These are phyloP conservation scores for Lippia alba DNA, from an alignment of 305 asterid genomes.

Conservation along the genomic window DNA sequence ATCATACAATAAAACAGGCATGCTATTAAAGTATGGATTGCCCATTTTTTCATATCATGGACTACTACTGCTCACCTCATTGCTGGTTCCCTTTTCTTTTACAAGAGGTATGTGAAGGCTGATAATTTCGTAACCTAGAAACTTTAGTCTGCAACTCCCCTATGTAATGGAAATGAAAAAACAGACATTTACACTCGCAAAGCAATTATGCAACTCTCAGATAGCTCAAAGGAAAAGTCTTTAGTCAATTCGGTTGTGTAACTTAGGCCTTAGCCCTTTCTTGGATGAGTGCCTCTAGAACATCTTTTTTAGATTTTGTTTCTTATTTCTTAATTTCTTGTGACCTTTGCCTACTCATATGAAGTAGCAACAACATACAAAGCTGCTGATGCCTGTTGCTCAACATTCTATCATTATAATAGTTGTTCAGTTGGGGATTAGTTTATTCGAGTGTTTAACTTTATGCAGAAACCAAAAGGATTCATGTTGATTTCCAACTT, in stretches of 20 bases:
- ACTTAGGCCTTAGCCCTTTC: neutral
- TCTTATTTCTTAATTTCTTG: neutral
- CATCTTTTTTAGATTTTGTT: neutral
- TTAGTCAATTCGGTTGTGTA: neutral
- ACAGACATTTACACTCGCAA: conserved; percentile 6
- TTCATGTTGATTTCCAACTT: conserved; percentile 33
- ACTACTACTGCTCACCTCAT: neutral
- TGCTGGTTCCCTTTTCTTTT: conserved; percentile 2
- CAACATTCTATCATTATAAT: conserved; percentile 1
- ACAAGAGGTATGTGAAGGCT: neutral
- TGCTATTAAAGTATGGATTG: conserved; percentile 2
- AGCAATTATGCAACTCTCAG: conserved; percentile 17
- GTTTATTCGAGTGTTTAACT: neutral
- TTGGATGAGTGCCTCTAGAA: neutral
- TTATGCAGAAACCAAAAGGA: conserved; percentile 26
- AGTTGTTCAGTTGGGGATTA: conserved; percentile 20
- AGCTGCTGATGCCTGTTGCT: neutral
- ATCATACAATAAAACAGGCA: neutral
- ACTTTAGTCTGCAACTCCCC: neutral
- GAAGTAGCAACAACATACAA: conserved; percentile 6
- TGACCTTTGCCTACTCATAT: neutral
- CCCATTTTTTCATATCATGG: conserved; percentile 5
- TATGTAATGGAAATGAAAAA: neutral
- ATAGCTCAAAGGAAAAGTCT: conserved; percentile 22
- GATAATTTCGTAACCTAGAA: neutral